Percentiles rank a stretch among this genome's conserved stretches.
Conservation (phyloP, 768 basidiomycete species). For the Pleurotus tuoliensis region DNA sequence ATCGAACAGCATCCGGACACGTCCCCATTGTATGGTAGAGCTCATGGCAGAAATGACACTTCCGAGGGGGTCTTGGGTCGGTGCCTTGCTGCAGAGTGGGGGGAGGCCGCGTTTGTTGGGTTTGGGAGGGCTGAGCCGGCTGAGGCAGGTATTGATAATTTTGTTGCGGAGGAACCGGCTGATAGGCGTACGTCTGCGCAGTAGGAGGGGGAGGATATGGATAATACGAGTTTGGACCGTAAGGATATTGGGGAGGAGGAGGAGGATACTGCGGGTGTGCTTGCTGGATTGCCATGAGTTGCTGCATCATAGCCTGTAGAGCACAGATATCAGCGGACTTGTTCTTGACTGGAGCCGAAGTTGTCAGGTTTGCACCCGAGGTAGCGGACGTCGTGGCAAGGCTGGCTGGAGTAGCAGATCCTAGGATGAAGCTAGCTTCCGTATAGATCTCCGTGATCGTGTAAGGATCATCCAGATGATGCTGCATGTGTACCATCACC, state of each 20-base stretch:
- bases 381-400: constrained; percentile 17
- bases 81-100: no score
- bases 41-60: no score
- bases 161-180: no score
- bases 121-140: no score
- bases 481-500: constrained; percentile 16
- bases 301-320: neutral
- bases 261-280: neutral
- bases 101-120: no score
- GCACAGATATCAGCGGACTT: constrained; percentile 5
- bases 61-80: no score
- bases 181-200: no score
- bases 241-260: neutral
- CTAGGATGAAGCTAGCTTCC: constrained; percentile 17
- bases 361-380: constrained; percentile 7
- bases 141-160: no score
- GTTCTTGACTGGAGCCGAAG: constrained; percentile 12
- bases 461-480: constrained; percentile 21
- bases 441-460: constrained; percentile 15
- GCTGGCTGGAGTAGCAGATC: constrained; percentile 7
- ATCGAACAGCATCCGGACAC: no score
- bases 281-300: neutral
- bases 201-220: neutral
- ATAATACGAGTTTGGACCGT: neutral
- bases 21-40: no score